Evolutionary conservation across 805 yeast genomes (phyloP), one percentile per base, ranked within the genome.

Genomic region (Yamadazyma nakazawae): DNA sequence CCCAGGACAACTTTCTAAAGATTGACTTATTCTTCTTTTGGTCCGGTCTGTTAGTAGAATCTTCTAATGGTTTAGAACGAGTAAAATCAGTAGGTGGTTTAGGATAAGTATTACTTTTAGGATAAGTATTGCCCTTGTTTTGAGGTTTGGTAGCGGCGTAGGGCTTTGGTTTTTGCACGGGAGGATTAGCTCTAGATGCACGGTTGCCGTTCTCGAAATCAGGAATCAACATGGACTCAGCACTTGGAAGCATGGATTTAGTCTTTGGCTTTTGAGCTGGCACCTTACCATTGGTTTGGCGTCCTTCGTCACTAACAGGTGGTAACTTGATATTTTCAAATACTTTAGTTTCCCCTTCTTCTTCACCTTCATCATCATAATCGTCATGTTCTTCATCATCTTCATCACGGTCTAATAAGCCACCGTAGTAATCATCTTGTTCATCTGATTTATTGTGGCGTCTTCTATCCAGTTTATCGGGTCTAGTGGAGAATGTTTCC

Each of bases 1-100:
- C 80, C 71, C 79, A 75, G 9, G 81, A 75, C 31, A 79, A 56
- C 54, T 78, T 79, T 46, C 82, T 61, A 64, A 79, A 77, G 47
- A 74, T 59, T 10, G 74, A 70, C 50, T 64, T 59, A 51, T 58
- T 69, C 46, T 67, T 59, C 56, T 63, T 66, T 39, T 56, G 60
- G 4, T 54, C 55, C 13, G 60, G 62, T 51, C 56, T 57, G 41
- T 64, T 66, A 14, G 70, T 66, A 11, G 68, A 46, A 49, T 70
- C 75, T 40, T 57, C 64, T 50, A 70, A 63, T 6, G 74, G 74
- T 47, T 56, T 60, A 47, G 51, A 46, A 35, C 59, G 59, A 9
- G 42, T 40, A 13, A 34, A 21, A 24, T 58, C 56, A 5, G 55
- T 45, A 24, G 57, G 55, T 24, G 64, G 61, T 28, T 49, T 45